phyloP scores from a whole-genome alignment of 2,329 filamentous ascomycete species.

The Grosmannia penicillata region DNA sequence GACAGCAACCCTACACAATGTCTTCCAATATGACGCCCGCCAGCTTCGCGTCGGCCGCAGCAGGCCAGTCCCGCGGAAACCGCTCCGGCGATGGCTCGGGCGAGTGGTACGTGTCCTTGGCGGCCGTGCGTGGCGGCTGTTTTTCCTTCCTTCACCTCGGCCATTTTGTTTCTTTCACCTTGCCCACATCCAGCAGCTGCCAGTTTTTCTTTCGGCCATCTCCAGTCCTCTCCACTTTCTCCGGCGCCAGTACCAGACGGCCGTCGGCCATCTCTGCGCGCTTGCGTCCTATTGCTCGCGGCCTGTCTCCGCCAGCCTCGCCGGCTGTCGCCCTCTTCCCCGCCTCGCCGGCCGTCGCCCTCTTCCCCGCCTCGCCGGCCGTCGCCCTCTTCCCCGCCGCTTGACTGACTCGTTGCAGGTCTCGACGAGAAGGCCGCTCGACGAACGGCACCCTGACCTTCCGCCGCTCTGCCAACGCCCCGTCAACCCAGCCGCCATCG shows the following conservation, averaged over 20 bases:
- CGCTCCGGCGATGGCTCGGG: slow-evolving; percentile 26
- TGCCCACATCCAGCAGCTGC: no score
- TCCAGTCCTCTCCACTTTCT: no score
- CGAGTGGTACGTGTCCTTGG: slow-evolving; percentile 9
- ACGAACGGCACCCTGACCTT: slow-evolving; percentile 50
- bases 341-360: no score
- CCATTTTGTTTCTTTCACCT: neutral
- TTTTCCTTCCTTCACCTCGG: neutral
- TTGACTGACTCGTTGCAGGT: no score
- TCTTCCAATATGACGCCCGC: slow-evolving; percentile 58
- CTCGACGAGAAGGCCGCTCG: slow-evolving; percentile 40
- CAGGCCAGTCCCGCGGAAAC: slow-evolving; percentile 53
- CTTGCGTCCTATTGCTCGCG: no score
- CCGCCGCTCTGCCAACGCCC: slow-evolving; percentile 47
- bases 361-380: no score
- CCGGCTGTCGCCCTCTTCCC: no score
- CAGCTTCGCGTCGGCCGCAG: slow-evolving; percentile 72
- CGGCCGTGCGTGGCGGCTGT: neutral
- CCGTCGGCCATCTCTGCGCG: no score
- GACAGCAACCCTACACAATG: slow-evolving; percentile 25
- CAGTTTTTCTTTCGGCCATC: neutral
- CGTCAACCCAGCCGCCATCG: slow-evolving; percentile 20
- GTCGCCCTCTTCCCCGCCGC: no score
- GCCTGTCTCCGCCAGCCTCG: no score
- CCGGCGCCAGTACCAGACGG: no score